These are phyloP conservation scores for Pseudoscleropodium purum DNA, from an alignment of 225 moss, liverwort and hornwort genomes.

Conservation along the genomic window DNA sequence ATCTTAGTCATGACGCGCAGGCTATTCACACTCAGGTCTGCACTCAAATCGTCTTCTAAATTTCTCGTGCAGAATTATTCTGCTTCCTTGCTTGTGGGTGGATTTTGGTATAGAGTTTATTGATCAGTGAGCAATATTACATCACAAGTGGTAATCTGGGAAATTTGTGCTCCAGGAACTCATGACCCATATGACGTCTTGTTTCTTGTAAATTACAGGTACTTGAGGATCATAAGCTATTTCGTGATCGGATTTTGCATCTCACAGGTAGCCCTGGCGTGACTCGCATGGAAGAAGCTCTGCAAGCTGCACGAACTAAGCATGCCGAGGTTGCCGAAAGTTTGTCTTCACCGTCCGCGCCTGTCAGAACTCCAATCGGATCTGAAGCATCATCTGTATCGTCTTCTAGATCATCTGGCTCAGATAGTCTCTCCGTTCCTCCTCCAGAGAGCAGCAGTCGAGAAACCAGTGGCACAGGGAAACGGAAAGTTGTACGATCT, in stretches of 20 bases:
- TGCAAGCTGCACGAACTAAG: conserved; percentile 54
- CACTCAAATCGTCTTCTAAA: not conserved
- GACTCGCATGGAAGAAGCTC: conserved; percentile 77
- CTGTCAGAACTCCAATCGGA: conserved; percentile 34
- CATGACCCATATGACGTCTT: not conserved
- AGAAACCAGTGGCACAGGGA: not conserved
- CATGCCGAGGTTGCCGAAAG: conserved; percentile 57
- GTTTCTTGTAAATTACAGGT: conserved; percentile 16
- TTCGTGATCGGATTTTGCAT: conserved; percentile 44
- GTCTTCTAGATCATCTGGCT: not conserved
- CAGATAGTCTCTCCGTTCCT: conserved; percentile 4
- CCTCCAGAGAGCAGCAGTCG: not conserved
- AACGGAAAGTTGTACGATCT: conserved; percentile 55
- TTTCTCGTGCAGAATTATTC: not conserved
- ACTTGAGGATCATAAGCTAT: conserved; percentile 49
- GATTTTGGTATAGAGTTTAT: not conserved
- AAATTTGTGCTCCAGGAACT: not conserved
- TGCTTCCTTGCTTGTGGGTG: not conserved
- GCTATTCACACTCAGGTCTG: conserved; percentile 65
- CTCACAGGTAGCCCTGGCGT: conserved; percentile 74
- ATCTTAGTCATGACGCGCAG: conserved; percentile 65
- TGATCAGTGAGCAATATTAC: not conserved
- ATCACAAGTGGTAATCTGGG: not conserved
- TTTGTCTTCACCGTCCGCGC: conserved; percentile 43
- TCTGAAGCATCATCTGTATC: conserved; percentile 10